These are phyloP conservation scores for Falciphora oryzae DNA, from an alignment of 2,329 filamentous ascomycete genomes.

Conservation along the genomic window DNA sequence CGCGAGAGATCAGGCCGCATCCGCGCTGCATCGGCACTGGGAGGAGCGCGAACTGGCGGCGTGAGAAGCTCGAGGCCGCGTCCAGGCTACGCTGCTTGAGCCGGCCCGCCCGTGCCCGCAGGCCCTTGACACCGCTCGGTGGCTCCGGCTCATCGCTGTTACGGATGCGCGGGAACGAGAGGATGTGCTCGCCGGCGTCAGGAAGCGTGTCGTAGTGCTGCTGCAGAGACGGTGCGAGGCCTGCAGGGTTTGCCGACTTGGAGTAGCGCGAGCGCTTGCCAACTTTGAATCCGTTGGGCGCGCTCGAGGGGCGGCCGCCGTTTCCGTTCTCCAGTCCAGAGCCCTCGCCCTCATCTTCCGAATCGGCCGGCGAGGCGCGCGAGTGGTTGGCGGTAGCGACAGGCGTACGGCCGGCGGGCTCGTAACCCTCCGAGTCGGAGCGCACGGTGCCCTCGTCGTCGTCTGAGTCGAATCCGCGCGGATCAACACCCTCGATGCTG, in stretches of 20 bases:
- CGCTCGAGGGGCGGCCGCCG: slow-evolving; percentile 15
- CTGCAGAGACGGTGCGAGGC: slow-evolving; percentile 17
- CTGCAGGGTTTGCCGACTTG: slow-evolving; percentile 14
- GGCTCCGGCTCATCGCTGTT: slow-evolving; percentile 35
- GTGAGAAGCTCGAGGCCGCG: slow-evolving; percentile 13
- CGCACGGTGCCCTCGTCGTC: slow-evolving; percentile 22
- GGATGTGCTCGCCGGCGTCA: slow-evolving; percentile 45
- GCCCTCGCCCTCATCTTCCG: slow-evolving; percentile 39
- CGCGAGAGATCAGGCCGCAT: slow-evolving; percentile 24
- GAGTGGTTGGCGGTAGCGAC: slow-evolving; percentile 38
- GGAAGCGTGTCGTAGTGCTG: slow-evolving; percentile 26
- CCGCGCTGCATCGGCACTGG: slow-evolving; percentile 35
- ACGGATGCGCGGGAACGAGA: slow-evolving; percentile 55
- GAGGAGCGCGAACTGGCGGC: slow-evolving; percentile 29
- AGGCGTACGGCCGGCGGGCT: slow-evolving; percentile 52
- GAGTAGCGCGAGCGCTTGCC: slow-evolving; percentile 5
- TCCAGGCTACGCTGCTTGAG: slow-evolving; percentile 22
- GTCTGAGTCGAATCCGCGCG: slow-evolving; percentile 31
- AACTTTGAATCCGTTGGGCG: not conserved
- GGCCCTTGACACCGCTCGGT: slow-evolving; percentile 35
- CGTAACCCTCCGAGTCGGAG: slow-evolving; percentile 40
- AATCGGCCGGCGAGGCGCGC: slow-evolving; percentile 41
- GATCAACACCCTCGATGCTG: slow-evolving; percentile 38
- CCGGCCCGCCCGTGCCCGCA: slow-evolving; percentile 30
- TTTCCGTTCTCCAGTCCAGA: slow-evolving; percentile 5